Evolutionary conservation across 768 basidiomycete genomes (phyloP), one percentile per base, ranked within the genome.

Genomic region (Daedalea quercina): DNA sequence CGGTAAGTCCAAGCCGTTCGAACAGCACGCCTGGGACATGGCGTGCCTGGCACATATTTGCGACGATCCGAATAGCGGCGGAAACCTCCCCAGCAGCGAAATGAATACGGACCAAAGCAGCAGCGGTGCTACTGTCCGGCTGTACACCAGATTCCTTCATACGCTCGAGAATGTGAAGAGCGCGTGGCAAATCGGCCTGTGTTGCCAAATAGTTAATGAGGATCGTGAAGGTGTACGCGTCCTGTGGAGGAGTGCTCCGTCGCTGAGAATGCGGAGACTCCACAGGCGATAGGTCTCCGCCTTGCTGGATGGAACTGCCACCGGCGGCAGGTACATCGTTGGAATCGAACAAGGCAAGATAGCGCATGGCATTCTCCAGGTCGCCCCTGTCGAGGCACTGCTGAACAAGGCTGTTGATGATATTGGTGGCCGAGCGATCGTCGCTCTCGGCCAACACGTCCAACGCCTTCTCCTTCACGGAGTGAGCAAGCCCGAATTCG

Each of bases 401-500:
- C 56, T 79, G 79, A 42, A 89, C 72, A n/a, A 90, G 69, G 54
- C 75, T 76, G 73, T 91, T 91, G 64, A 90, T 63, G n/a, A 82
- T 73, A 25, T 67, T 65, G n/a, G 81, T 78, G 37, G 78, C 74
- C 1, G 69, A 67, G 2, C 57, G 65, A 13, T 58, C 59, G 54
- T 71, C 69, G 54, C 82, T 63, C 22, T 67, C 61, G 34, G 60
- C 67, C 40, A 90, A 62, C 24, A 70, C 70, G 28, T 72, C 69
- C 54, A 87, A 60, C 1, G 80, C 79, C 48, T 71, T 74, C 40
- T 69, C 64, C 59, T 81, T 75, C 23, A 90, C 77, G 52, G 76
- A 67, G 9, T 61, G 58, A 60, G 87, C 81, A 24, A 72, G 68
- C 13, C 87, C 87, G 42, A 87, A 67, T 34, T 73, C 67, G 35